phyloP scores from a whole-genome alignment of 2,329 filamentous ascomycete species.

The Cytospora piceicola region DNA sequence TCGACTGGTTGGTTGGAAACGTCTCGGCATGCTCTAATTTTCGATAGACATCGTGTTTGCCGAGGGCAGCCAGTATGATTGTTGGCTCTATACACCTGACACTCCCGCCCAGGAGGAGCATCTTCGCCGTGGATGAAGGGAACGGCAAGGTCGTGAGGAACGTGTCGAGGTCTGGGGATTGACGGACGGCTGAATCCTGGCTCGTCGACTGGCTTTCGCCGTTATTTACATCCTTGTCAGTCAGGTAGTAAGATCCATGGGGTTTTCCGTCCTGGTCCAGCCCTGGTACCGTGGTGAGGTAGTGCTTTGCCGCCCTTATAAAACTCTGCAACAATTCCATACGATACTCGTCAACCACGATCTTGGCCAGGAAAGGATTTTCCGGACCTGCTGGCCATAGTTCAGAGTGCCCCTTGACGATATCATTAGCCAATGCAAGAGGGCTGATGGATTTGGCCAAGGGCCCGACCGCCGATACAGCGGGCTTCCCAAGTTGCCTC shows the following conservation, averaged over 20 bases:
- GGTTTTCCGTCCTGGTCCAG: background rate
- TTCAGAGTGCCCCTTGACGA: slow-evolving; percentile 13
- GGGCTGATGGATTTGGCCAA: background rate
- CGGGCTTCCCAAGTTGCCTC: slow-evolving; percentile 1
- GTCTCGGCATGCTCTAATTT: background rate
- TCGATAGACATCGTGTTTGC: slow-evolving; percentile 17
- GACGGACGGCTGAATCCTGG: background rate
- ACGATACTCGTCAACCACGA: slow-evolving; percentile 10
- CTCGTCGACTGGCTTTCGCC: background rate
- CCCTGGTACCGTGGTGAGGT: background rate
- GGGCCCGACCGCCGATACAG: background rate
- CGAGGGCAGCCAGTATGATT: slow-evolving; percentile 19
- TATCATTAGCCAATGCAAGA: slow-evolving; percentile 5
- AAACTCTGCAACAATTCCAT: background rate
- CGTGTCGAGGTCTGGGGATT: background rate
- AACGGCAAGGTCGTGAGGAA: slow-evolving; percentile 19
- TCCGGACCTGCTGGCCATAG: background rate
- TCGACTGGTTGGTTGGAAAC: background rate
- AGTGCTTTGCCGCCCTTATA: slow-evolving; percentile 6
- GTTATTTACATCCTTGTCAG: background rate
- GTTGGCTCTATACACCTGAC: slow-evolving; percentile 12
- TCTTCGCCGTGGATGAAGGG: slow-evolving; percentile 7
- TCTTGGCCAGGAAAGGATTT: slow-evolving; percentile 17
- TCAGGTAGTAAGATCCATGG: background rate
- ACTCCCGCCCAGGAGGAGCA: slow-evolving; percentile 16